These are phyloP conservation scores for Lasiosphaeris hirsuta DNA, from an alignment of 495 filamentous ascomycete genomes.

Conservation along the genomic window DNA sequence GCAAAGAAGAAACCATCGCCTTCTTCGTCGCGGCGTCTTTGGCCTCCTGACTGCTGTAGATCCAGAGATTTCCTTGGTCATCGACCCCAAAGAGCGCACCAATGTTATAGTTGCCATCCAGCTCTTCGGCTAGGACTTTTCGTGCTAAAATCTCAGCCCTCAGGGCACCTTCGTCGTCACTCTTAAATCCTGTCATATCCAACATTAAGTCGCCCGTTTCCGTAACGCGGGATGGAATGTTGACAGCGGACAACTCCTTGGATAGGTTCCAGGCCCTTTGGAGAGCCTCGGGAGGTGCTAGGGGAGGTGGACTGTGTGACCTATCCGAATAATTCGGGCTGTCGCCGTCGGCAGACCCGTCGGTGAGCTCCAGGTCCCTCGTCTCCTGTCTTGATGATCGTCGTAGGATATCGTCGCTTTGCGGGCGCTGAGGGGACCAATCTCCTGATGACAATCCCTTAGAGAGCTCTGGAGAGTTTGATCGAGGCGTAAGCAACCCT, in stretches of 20 bases:
- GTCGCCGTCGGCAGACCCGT: constrained; percentile 36
- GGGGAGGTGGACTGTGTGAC: constrained; percentile 71
- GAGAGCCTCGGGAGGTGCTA: constrained; percentile 73
- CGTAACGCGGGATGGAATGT: constrained; percentile 87
- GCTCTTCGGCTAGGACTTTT: constrained; percentile 91
- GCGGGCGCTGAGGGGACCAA: constrained; percentile 40
- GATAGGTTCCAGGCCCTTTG: constrained; percentile 81
- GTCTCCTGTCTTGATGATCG: constrained; percentile 34
- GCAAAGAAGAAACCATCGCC: constrained; percentile 40
- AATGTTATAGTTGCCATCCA: constrained; percentile 94
- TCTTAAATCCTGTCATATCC: constrained; percentile 96
- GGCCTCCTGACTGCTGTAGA: constrained; percentile 95
- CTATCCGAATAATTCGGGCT: constrained; percentile 43
- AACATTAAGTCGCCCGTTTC: constrained; percentile 96
- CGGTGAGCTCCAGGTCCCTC: constrained; percentile 43
- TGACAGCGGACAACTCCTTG: constrained; percentile 79
- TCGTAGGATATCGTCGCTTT: constrained; percentile 46
- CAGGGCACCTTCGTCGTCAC: constrained; percentile 84
- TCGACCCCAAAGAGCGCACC: constrained; percentile 92
- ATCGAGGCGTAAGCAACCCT: constrained; percentile 63
- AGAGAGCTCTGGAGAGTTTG: constrained; percentile 55
- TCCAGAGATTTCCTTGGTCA: constrained; percentile 95
- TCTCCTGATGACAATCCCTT: constrained; percentile 44
- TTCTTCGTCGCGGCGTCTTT: constrained; percentile 67
- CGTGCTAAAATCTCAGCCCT: constrained; percentile 88